Base-by-base conservation (phyloP, 257 asterid genomes). In the Solanum peruvianum region DNA sequence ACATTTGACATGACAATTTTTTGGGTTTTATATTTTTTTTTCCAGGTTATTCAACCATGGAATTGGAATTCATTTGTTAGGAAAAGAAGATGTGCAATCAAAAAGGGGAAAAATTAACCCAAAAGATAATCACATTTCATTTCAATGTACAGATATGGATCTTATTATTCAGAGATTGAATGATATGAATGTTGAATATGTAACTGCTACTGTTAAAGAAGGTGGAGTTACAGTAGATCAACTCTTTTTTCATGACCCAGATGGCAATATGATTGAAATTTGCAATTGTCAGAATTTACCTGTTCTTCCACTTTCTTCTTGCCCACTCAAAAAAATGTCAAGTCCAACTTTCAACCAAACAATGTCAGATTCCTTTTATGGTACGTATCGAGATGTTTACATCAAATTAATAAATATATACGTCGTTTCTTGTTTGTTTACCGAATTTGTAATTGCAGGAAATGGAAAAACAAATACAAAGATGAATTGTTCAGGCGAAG, bases 241-340 rank as follows among this genome's bases (percentile, higher is more conserved):
- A 56, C 86, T 96, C 9, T 96, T 96, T 91, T 96, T 96, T 89
- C 99, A 96, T 86, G 99, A 96, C 58, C 99, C 98, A 1, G 87
- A 84, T 66, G 87, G 87, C 6, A 62, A 84, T 8, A 84, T 84
- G 87, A 84, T 84, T 84, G 99, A 96, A 20, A 96, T 96, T 3
- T 96, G 99, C 94, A 95, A 96, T 52, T 96, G 99, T 78, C 98
- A 96, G 4, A 93, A 94, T 44, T 88, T 96, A 3, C 98, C 99
- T 0, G 88, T 95, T 39, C 93, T 96, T 42, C 99, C 99, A 6
- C 92, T 96, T 60, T 86, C 98, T 4, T 82, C 97, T 29, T 94
- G 96, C 85, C 96, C 98, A 18, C 82, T 92, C 21, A 89, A 84
- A 25, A 93, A 84, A 3, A 45, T 80, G 9, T 64, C 91, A 3